Conservation (phyloP, 345 rosid genomes). For the Populus davidiana region DNA sequence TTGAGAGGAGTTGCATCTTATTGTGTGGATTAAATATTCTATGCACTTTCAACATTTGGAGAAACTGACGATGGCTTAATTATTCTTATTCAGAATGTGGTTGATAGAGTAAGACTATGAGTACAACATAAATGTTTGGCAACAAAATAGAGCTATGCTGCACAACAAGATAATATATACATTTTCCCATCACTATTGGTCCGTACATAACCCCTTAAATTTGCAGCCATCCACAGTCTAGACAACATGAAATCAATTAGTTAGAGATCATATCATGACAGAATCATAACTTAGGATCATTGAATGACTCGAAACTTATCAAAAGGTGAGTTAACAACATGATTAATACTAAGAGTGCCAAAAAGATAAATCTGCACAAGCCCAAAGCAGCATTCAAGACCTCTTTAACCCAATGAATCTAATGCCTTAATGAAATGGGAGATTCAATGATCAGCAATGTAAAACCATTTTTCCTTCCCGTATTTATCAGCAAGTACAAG, state of each 20-base stretch:
- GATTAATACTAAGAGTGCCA: background rate
- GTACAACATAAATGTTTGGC: background rate
- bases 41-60: background rate
- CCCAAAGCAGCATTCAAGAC: no score
- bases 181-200: slow-evolving; percentile 63
- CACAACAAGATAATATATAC: slow-evolving; percentile 30
- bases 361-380: background rate
- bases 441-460: background rate
- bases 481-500: background rate
- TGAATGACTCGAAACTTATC: background rate
- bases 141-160: background rate
- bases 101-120: background rate
- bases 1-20: background rate
- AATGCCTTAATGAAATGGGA: background rate
- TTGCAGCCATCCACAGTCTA: slow-evolving; percentile 90
- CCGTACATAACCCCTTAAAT: slow-evolving; percentile 68
- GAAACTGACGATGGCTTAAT: background rate
- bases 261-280: background rate
- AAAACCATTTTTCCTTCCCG: background rate
- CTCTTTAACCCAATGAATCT: no score
- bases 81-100: background rate
- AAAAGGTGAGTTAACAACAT: background rate
- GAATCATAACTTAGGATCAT: background rate
- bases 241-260: slow-evolving; percentile 10
- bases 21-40: background rate